Evolutionary conservation across 2,329 filamentous ascomycete genomes (phyloP).

Genomic region (Colletotrichum salicis): DNA sequence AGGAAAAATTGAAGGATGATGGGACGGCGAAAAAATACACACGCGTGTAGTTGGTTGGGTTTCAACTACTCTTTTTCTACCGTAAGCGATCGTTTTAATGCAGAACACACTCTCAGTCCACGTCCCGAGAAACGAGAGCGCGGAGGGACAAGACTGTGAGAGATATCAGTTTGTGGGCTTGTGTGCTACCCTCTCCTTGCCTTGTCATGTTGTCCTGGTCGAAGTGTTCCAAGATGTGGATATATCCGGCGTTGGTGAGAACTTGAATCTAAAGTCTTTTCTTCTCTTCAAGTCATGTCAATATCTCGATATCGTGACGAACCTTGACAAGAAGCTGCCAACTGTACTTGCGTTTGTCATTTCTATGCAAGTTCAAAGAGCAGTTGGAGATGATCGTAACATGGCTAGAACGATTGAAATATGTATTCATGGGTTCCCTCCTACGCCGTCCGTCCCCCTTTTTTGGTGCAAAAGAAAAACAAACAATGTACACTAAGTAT

Average conservation of each 20-base stretch:
- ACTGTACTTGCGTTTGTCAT: background rate
- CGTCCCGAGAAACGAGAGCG: background rate
- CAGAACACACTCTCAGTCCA: constrained; percentile 7
- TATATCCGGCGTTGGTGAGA: constrained; percentile 7
- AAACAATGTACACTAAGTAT: background rate
- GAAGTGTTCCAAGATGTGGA: background rate
- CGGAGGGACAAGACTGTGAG: constrained; percentile 9
- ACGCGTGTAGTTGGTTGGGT: constrained; percentile 26
- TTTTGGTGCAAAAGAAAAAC: constrained; percentile 2
- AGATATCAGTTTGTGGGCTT: background rate
- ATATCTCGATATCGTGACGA: too few relatives aligned
- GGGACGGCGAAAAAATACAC: constrained; percentile 27
- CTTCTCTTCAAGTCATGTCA: background rate
- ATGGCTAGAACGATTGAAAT: constrained; percentile 32
- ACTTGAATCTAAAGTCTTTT: background rate
- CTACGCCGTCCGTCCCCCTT: constrained; percentile 30
- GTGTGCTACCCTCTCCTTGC: background rate
- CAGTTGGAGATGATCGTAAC: background rate
- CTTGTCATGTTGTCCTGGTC: background rate
- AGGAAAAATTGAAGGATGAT: constrained; percentile 7
- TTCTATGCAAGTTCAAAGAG: background rate
- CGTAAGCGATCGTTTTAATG: constrained; percentile 35
- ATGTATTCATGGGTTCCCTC: constrained; percentile 32
- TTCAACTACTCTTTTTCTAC: constrained; percentile 27
- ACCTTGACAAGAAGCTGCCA: background rate